These are phyloP conservation scores for Pichia sp. DNA, from an alignment of 1,139 yeast species.

Conservation along the genomic window DNA sequence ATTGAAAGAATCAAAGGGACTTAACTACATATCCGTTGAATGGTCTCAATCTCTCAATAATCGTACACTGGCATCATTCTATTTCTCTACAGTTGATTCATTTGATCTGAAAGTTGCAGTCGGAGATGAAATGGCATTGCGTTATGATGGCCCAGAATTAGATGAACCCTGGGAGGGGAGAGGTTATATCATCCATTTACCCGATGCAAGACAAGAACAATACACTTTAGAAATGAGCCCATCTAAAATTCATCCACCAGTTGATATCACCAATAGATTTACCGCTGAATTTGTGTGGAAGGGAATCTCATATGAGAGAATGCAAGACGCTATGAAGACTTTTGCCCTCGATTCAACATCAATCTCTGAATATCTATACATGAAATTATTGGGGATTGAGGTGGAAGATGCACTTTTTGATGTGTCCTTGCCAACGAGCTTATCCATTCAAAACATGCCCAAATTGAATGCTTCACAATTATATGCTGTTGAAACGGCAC, in stretches of 20 bases:
- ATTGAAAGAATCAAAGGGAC: constrained; percentile 71
- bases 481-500: constrained; percentile 66
- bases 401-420: constrained; percentile 60
- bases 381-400: constrained; percentile 77
- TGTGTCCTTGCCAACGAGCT: constrained; percentile 48
- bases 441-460: constrained; percentile 63
- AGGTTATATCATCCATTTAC: constrained; percentile 69
- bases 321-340: constrained; percentile 67
- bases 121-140: constrained; percentile 73
- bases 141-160: constrained; percentile 43
- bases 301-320: constrained; percentile 73
- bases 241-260: constrained; percentile 43
- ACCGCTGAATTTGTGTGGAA: constrained; percentile 91
- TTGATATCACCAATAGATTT: constrained; percentile 56
- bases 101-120: constrained; percentile 69
- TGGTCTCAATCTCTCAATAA: constrained; percentile 72
- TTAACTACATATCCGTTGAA: constrained; percentile 63
- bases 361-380: constrained; percentile 72
- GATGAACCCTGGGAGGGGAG: constrained; percentile 58
- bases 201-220: constrained; percentile 60
- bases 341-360: constrained; percentile 72
- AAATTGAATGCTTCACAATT: constrained; percentile 72
- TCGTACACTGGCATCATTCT: constrained; percentile 62
- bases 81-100: constrained; percentile 59
- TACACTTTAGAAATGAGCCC: constrained; percentile 65